Evolutionary conservation across 768 basidiomycete genomes (phyloP).

Genomic region (Termitomyces sp.): DNA sequence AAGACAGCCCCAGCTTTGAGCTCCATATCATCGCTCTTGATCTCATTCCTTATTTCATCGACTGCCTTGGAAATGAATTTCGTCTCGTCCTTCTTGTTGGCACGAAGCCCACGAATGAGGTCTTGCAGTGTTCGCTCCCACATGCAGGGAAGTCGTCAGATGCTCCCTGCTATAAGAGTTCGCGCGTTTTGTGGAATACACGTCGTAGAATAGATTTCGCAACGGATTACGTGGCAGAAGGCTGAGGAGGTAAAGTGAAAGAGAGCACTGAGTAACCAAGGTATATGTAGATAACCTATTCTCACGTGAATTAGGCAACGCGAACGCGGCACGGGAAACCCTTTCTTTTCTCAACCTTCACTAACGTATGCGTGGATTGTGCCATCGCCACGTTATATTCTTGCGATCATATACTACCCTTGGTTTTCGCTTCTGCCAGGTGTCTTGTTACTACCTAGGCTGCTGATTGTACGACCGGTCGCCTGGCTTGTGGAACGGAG

Average conservation of each 20-base stretch:
- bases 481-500: not conserved
- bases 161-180: not conserved
- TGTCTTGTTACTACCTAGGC: not conserved
- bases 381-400: not conserved
- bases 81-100: slow-evolving; percentile 91
- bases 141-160: slow-evolving; percentile 44
- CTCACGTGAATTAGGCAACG: not conserved
- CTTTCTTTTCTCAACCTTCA: not conserved
- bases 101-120: slow-evolving; percentile 91
- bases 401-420: not conserved
- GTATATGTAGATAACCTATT: no score
- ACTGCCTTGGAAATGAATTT: slow-evolving; percentile 91
- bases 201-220: not conserved
- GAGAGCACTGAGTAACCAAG: no score
- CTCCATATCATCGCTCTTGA: slow-evolving; percentile 93
- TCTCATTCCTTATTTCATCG: slow-evolving; percentile 90
- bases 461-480: not conserved
- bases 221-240: not conserved
- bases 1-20: slow-evolving; percentile 93
- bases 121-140: slow-evolving; percentile 97
- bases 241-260: not conserved
- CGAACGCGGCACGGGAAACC: no score
- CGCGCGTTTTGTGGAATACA: not conserved
- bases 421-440: not conserved
- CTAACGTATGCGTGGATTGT: not conserved